phyloP scores from a whole-genome alignment of 495 filamentous ascomycete species.

The Pyrenula massariospora region DNA sequence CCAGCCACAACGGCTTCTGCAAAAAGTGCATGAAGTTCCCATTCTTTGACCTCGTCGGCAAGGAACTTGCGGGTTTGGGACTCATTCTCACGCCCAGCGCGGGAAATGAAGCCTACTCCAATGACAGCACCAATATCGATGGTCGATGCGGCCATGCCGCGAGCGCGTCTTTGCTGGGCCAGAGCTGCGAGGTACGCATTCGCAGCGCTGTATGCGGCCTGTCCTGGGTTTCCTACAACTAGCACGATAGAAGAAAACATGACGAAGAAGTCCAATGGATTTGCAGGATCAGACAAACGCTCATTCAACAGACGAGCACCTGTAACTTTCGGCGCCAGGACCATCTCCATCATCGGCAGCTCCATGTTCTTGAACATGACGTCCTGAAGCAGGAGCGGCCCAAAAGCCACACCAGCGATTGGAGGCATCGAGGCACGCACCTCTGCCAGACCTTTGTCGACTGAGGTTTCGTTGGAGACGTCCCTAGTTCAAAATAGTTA shows the following conservation, averaged over 20 bases:
- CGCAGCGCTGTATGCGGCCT: conserved; percentile 33
- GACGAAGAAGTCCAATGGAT: conserved; percentile 15
- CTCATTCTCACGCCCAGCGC: not conserved
- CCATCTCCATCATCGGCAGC: not conserved
- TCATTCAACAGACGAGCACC: conserved; percentile 20
- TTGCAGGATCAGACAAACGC: not conserved
- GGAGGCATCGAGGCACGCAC: not conserved
- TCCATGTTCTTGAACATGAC: not conserved
- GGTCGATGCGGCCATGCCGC: not conserved
- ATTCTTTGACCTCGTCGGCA: not conserved
- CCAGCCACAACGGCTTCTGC: not conserved
- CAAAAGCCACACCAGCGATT: not conserved
- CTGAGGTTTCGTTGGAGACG: not conserved
- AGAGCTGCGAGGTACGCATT: conserved; percentile 36
- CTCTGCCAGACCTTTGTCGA: not conserved
- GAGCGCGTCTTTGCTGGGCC: conserved; percentile 19
- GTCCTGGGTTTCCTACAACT: conserved; percentile 13
- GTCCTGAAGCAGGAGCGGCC: not conserved
- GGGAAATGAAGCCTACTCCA: not conserved
- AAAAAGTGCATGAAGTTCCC: not conserved
- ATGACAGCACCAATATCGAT: not conserved
- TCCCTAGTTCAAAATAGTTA: not conserved
- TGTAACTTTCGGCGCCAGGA: conserved; percentile 18
- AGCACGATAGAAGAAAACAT: conserved; percentile 6
- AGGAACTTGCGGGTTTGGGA: not conserved